Conservation (phyloP, 2,329 filamentous ascomycete species). For the Aureobasidium sp. region DNA sequence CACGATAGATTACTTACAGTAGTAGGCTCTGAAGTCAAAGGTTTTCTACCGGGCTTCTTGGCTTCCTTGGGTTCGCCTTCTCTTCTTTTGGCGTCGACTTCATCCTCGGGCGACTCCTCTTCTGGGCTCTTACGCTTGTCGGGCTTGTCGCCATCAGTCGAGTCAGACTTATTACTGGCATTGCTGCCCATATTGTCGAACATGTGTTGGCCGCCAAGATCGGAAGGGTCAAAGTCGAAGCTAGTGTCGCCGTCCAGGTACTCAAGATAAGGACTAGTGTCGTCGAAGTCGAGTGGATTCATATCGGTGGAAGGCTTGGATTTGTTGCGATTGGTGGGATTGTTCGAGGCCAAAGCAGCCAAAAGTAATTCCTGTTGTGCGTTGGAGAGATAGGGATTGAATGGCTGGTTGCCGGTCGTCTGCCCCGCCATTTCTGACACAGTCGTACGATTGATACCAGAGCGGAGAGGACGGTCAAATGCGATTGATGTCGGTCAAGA, state of each 20-base stretch:
- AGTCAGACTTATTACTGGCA: conserved; percentile 27
- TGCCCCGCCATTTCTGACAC: conserved; percentile 16
- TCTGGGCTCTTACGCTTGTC: conserved; percentile 68
- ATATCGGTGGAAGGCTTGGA: conserved; percentile 15
- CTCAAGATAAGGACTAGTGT: conserved; percentile 68
- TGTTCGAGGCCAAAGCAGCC: conserved; percentile 42
- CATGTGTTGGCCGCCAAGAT: conserved; percentile 53
- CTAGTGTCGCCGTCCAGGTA: conserved; percentile 68
- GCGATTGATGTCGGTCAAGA: not conserved
- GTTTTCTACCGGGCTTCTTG: conserved; percentile 96
- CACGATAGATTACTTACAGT: conserved; percentile 62
- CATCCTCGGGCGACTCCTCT: conserved; percentile 56
- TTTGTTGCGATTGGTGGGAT: conserved; percentile 19
- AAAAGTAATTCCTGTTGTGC: conserved; percentile 43
- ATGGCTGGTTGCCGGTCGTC: conserved; percentile 18
- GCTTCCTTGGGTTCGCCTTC: conserved; percentile 78
- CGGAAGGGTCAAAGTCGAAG: conserved; percentile 66
- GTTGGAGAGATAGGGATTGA: conserved; percentile 39
- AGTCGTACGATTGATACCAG: conserved; percentile 8
- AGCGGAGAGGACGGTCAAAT: not conserved
- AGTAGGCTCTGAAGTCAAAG: conserved; percentile 88
- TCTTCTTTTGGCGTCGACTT: conserved; percentile 63
- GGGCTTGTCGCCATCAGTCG: conserved; percentile 43
- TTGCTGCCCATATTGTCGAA: conserved; percentile 65
- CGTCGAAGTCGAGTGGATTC: conserved; percentile 24